phyloP scores from a whole-genome alignment of 2,329 filamentous ascomycete species.

The Xylaria sp. region DNA sequence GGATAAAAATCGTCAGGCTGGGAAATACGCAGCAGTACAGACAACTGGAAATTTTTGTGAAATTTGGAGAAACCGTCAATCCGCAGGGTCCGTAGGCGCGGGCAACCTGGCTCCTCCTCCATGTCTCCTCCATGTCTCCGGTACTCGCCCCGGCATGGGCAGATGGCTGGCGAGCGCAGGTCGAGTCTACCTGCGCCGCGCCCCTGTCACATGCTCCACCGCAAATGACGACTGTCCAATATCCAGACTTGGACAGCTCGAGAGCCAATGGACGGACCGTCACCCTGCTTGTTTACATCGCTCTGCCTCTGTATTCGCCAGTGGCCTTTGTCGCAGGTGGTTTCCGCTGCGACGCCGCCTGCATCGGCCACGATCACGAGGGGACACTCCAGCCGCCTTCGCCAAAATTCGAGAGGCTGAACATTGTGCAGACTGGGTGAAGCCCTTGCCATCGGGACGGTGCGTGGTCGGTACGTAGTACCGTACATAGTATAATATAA shows the following conservation, averaged over 20 bases:
- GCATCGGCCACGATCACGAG: conserved; percentile 25
- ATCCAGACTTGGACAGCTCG: conserved; percentile 38
- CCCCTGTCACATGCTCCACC: conserved; percentile 34
- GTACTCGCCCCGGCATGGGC: conserved; percentile 27
- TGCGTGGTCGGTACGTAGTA: too few species aligned
- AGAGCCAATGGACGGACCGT: conserved; percentile 40
- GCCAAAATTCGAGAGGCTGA: conserved; percentile 42
- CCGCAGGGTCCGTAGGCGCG: conserved; percentile 37
- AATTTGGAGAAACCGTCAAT: conserved; percentile 43
- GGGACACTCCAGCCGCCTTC: conserved; percentile 18
- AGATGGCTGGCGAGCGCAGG: conserved; percentile 8
- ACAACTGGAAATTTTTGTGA: conserved; percentile 48
- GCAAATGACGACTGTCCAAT: conserved; percentile 44
- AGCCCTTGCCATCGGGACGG: background rate
- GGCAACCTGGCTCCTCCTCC: conserved; percentile 18
- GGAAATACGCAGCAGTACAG: too few species aligned
- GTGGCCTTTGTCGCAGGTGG: conserved; percentile 34
- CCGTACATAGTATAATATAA: background rate
- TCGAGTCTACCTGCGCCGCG: conserved; percentile 29
- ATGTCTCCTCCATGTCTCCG: conserved; percentile 41
- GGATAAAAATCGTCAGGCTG: conserved; percentile 49
- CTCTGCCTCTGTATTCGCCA: conserved; percentile 41
- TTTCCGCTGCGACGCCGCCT: conserved; percentile 28
- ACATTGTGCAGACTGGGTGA: conserved; percentile 22
- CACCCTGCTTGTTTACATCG: conserved; percentile 45